Percentiles rank a stretch among this genome's conserved stretches.
Conservation (phyloP, 345 rosid genomes). For the Populus alba region DNA sequence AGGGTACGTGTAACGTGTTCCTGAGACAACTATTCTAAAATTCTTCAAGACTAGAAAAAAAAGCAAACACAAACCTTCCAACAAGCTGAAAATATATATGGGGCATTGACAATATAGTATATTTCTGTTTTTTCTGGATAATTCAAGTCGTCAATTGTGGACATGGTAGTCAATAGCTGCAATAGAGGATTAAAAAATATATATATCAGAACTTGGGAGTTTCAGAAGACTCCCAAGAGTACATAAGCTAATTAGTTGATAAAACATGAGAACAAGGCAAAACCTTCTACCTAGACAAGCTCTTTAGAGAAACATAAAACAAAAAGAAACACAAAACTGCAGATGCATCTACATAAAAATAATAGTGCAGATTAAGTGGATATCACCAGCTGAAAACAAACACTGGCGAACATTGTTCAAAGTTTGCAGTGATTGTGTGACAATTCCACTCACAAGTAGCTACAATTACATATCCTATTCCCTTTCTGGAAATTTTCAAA, state of each 20-base stretch:
- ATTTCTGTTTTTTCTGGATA: slow-evolving; percentile 92
- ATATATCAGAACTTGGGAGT: background rate
- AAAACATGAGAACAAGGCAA: background rate
- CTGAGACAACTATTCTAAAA: background rate
- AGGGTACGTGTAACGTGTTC: background rate
- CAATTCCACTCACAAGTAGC: background rate
- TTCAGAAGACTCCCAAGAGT: background rate
- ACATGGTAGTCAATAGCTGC: slow-evolving; percentile 80
- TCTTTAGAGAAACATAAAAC: background rate
- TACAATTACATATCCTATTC: background rate
- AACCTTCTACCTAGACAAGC: background rate
- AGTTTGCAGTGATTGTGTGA: too few species aligned
- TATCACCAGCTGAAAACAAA: background rate
- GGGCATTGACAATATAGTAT: slow-evolving; percentile 79
- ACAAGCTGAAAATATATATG: slow-evolving; percentile 86
- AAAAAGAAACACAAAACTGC: background rate
- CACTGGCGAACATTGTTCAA: too few species aligned
- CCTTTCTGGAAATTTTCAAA: background rate
- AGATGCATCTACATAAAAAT: background rate
- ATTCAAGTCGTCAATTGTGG: slow-evolving; percentile 86
- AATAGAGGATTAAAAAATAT: slow-evolving; percentile 11
- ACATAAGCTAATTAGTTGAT: background rate
- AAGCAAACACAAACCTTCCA: slow-evolving; percentile 57
- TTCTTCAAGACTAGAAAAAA: background rate
- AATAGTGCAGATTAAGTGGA: background rate